These are phyloP conservation scores for Pythium dissotocum DNA, from an alignment of 352 stramenopile genomes.

Conservation along the genomic window DNA sequence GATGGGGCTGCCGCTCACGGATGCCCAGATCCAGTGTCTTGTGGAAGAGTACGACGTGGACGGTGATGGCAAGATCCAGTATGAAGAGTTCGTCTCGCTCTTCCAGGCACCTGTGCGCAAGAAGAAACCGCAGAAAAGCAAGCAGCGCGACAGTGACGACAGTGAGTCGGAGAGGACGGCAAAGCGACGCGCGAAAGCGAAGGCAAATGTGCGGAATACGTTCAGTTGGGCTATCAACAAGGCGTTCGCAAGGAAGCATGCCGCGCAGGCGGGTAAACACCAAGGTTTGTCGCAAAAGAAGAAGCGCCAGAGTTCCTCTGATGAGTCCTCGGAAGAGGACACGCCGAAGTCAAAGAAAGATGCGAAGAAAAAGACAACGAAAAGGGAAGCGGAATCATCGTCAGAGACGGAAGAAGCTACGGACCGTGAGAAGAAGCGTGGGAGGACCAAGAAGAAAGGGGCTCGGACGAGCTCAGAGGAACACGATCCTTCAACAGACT, in stretches of 20 bases:
- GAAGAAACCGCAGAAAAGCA: conserved; percentile 16
- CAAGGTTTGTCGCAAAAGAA: conserved; percentile 6
- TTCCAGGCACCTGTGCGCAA: conserved; percentile 29
- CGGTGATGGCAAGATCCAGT: conserved; percentile 64
- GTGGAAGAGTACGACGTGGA: conserved; percentile 65
- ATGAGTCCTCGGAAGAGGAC: conserved; percentile 19
- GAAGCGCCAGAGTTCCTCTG: conserved; percentile 10
- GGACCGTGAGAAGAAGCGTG: neutral
- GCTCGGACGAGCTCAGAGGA: conserved; percentile 5
- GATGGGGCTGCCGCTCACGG: conserved; percentile 68
- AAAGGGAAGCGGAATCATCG: neutral
- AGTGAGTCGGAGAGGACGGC: conserved; percentile 6
- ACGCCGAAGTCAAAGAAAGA: neutral
- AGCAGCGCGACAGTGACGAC: conserved; percentile 8
- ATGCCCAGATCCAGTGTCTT: conserved; percentile 60
- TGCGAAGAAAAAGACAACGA: neutral
- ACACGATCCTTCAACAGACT: neutral
- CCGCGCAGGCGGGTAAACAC: conserved; percentile 18
- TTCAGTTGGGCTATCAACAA: conserved; percentile 76
- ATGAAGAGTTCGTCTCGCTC: conserved; percentile 55
- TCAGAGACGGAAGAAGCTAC: conserved; percentile 7
- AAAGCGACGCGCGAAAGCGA: conserved; percentile 25
- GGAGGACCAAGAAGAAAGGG: neutral
- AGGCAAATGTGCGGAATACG: conserved; percentile 61
- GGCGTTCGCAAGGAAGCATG: conserved; percentile 63